phyloP scores from a whole-genome alignment of 768 basidiomycete species.

The Leucocoprinus leucothites region DNA sequence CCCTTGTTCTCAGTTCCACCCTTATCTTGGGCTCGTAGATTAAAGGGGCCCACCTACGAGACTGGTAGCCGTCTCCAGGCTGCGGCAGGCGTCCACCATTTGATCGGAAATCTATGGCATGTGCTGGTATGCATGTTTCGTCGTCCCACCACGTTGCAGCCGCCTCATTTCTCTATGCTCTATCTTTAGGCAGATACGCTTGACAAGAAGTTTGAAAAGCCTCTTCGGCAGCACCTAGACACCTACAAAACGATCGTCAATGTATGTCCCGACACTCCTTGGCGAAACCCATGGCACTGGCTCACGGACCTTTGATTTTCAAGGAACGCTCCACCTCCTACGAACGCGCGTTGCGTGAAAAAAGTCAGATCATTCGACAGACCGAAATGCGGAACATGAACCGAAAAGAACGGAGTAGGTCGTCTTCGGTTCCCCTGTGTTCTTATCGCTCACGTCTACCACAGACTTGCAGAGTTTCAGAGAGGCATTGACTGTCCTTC shows the following conservation, averaged over 20 bases:
- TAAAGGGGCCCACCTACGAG: slow-evolving; percentile 81
- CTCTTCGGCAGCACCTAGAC: slow-evolving; percentile 81
- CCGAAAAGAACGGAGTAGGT: slow-evolving; percentile 79
- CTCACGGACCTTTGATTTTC: neutral
- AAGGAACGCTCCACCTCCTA: slow-evolving; percentile 85
- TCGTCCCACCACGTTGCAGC: slow-evolving; percentile 5
- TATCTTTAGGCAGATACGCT: slow-evolving; percentile 72
- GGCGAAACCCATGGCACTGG: neutral
- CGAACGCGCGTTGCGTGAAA: slow-evolving; percentile 78
- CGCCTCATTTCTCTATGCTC: neutral
- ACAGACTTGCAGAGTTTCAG: slow-evolving; percentile 87
- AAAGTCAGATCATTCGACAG: slow-evolving; percentile 78
- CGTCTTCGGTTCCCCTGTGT: neutral
- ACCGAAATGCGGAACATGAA: slow-evolving; percentile 87
- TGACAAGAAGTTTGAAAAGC: slow-evolving; percentile 87
- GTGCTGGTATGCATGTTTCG: slow-evolving; percentile 59
- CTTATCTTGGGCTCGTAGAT: slow-evolving; percentile 30
- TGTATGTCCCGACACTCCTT: slow-evolving; percentile 32
- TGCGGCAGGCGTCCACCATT: slow-evolving; percentile 84
- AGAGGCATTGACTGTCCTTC: slow-evolving; percentile 75
- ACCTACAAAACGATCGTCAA: slow-evolving; percentile 71
- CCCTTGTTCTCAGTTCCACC: neutral
- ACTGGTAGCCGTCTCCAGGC: slow-evolving; percentile 81
- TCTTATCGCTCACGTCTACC: slow-evolving; percentile 1
- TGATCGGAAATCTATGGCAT: slow-evolving; percentile 92